phyloP scores from a whole-genome alignment of 2,329 filamentous ascomycete species.

The Talaromyces islandicus region DNA sequence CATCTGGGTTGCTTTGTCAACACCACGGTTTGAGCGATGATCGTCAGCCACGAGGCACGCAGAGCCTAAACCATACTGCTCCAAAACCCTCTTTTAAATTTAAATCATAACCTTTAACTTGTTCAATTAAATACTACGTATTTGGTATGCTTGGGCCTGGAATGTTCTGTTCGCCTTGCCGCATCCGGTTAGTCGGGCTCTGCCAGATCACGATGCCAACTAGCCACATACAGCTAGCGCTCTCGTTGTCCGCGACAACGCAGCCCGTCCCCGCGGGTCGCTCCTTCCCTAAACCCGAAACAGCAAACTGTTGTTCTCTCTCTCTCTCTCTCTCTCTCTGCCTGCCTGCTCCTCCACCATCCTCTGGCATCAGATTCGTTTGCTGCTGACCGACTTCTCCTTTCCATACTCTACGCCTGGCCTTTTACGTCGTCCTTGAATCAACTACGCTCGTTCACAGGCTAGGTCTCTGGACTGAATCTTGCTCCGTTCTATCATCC shows the following conservation, averaged over 20 bases:
- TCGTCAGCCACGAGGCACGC: background rate
- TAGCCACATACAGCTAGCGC: background rate
- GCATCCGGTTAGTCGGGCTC: background rate
- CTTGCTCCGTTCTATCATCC: background rate
- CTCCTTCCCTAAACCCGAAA: conserved; percentile 28
- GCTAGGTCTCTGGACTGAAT: background rate
- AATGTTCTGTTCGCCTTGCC: background rate
- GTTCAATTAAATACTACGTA: too few species aligned
- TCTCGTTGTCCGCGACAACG: conserved; percentile 35
- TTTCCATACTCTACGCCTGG: background rate
- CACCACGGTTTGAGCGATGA: background rate
- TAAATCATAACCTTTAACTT: too few species aligned
- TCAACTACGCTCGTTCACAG: background rate
- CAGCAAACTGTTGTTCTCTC: conserved; percentile 36
- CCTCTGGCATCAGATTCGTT: background rate
- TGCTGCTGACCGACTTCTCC: background rate
- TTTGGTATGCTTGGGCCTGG: background rate
- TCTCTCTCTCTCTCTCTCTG: too few species aligned
- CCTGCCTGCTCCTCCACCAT: background rate
- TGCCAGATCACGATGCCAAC: background rate
- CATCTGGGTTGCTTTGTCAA: background rate
- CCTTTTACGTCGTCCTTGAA: background rate
- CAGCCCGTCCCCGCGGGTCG: conserved; percentile 19
- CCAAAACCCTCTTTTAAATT: background rate
- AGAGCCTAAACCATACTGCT: too few species aligned